Conservation (phyloP, 345 rosid genomes). For the Citrus mangshanensis region DNA sequence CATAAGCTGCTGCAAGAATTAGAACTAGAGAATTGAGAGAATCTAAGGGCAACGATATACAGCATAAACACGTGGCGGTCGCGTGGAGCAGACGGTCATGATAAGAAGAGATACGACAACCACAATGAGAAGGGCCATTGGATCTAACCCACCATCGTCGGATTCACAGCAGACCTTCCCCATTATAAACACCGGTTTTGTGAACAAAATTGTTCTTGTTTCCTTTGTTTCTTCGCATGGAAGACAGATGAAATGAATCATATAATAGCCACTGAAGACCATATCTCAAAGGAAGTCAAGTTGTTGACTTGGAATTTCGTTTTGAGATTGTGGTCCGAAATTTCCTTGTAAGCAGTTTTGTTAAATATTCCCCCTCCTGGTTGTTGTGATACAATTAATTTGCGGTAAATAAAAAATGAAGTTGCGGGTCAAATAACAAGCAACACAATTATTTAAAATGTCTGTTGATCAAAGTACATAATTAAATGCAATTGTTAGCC, state of each 20-base stretch:
- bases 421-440: too few species aligned
- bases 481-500: neutral
- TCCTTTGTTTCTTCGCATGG: neutral
- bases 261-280: neutral
- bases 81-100: slow-evolving; percentile 36
- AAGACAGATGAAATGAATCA: neutral
- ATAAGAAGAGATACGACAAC: slow-evolving; percentile 37
- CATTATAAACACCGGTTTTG: slow-evolving; percentile 20
- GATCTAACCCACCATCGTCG: slow-evolving; percentile 24
- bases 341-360: neutral
- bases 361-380: neutral
- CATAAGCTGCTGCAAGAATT: neutral
- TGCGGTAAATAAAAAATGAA: too few species aligned
- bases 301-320: slow-evolving; percentile 8
- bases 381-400: too few species aligned
- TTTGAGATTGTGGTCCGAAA: neutral
- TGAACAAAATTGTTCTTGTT: neutral
- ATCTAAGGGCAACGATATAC: slow-evolving; percentile 26
- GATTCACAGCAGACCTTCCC: slow-evolving; percentile 35
- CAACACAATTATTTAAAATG: neutral
- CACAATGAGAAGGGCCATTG: slow-evolving; percentile 22
- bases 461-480: neutral
- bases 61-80: slow-evolving; percentile 20
- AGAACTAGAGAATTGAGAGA: neutral
- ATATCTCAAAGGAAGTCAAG: neutral